These are phyloP conservation scores for Podospora sp. DNA, from an alignment of 495 filamentous ascomycete species.

Conservation along the genomic window DNA sequence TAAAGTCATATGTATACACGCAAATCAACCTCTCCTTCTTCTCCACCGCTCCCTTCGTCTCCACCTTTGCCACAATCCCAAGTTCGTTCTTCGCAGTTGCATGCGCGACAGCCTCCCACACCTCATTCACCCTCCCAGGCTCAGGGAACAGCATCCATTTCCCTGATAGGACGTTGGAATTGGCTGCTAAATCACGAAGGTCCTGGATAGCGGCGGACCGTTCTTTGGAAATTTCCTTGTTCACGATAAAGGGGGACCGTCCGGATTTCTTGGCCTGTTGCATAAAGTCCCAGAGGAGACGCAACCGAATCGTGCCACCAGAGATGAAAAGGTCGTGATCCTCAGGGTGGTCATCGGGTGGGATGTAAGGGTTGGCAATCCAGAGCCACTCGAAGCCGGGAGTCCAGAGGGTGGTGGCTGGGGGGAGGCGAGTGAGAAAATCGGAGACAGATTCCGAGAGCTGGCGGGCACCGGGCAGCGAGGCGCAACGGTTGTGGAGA, in stretches of 20 bases:
- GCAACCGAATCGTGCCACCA: constrained; percentile 42
- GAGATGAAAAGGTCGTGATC: constrained; percentile 33
- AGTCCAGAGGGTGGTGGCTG: constrained; percentile 53
- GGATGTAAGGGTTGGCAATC: constrained; percentile 57
- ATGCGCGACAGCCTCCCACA: constrained; percentile 65
- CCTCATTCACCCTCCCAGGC: constrained; percentile 55
- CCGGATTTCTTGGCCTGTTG: constrained; percentile 13
- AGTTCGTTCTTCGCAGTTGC: constrained; percentile 66
- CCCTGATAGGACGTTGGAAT: constrained; percentile 29
- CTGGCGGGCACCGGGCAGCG: constrained; percentile 48
- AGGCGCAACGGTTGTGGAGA: constrained; percentile 51
- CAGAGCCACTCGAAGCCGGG: constrained; percentile 65
- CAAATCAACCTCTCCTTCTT: constrained; percentile 63
- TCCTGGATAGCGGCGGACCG: constrained; percentile 53
- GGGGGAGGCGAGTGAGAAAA: constrained; percentile 69
- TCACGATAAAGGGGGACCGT: constrained; percentile 20
- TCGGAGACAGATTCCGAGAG: constrained; percentile 59
- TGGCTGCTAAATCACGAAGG: constrained; percentile 57
- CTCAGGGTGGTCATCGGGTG: constrained; percentile 23
- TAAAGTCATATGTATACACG: constrained; percentile 76
- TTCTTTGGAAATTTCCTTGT: constrained; percentile 53
- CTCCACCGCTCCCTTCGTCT: constrained; percentile 41
- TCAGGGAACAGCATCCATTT: constrained; percentile 81
- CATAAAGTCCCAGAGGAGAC: constrained; percentile 38
- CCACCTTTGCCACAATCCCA: constrained; percentile 71